Base-by-base conservation (phyloP, 768 basidiomycete genomes). In the Clitopilus passeckerianus region DNA sequence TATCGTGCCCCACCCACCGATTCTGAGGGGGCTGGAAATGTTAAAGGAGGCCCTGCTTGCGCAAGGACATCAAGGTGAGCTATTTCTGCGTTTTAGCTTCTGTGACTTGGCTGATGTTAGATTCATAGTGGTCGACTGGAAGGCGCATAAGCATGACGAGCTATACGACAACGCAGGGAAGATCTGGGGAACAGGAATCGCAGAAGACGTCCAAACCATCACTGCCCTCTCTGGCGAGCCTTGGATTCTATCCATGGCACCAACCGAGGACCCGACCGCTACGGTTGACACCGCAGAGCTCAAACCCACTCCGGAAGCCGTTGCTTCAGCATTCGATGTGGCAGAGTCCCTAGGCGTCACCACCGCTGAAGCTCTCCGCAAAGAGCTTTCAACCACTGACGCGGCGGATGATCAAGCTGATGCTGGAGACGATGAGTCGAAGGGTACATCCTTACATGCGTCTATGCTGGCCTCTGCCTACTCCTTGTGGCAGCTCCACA, bases 401-500 rank as follows among this genome's bases (percentile, higher is more conserved):
- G 20, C 3, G 10, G 2, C 46, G 18, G 18, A n/a, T 50, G 20
- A 12, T n/a, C 9, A 50, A 22, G 22, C 46, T 5, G 46, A n/a
- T 50, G 46, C 12, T 5, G 46, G 6, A 12, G 46, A 18, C 6
- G 46, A 18, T 22, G 46, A 50, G 20, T 50, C 46, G 9, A 50
- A 50, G 20, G 46, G 46, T 12, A 50, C 46, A n/a, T n/a, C 46
- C 20, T n/a, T 50, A 18, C 46, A 50, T 50, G 22, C 55, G 64
- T 35, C 30, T 33, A 4, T 75, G 73, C 60, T 66, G 68, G n/a
- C 68, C 74, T 78, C 81, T 1, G 84, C 87, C 0, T 87, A 82
- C 64, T 74, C 85, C 53, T 76, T 88, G 18, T 93, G 89, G 89
- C 83, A 89, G 64, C 44, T 84, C 7, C 87, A 89, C 23, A 84